Percentiles rank a stretch among this genome's conserved stretches.
phyloP scores from a whole-genome alignment of 495 filamentous ascomycete genomes.

The Penicillium parvum region DNA sequence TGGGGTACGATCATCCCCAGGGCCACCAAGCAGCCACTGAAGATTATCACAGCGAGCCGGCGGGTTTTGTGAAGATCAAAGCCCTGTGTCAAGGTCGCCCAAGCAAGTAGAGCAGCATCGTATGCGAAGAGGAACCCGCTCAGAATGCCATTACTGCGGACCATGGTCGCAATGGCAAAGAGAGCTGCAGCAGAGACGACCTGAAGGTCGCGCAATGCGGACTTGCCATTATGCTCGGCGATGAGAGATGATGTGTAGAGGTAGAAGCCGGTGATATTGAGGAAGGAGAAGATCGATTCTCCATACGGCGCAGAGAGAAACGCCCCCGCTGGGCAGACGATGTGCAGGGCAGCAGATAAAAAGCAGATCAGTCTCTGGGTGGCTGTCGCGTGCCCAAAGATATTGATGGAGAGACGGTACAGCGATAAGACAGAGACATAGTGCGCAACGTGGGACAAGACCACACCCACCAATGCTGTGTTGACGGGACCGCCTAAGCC shows the following conservation, averaged over 20 bases:
- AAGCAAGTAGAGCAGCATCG: conserved; percentile 43
- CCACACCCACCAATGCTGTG: conserved; percentile 51
- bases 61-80: conserved; percentile 25
- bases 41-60: conserved; percentile 50
- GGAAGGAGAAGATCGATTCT: conserved; percentile 73
- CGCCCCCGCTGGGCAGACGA: conserved; percentile 80
- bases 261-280: conserved; percentile 70
- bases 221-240: conserved; percentile 20
- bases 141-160: conserved; percentile 83
- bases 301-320: conserved; percentile 87
- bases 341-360: conserved; percentile 65
- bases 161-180: conserved; percentile 70
- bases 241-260: conserved; percentile 59
- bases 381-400: conserved; percentile 27
- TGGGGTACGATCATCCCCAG: conserved; percentile 69
- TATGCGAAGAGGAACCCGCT: conserved; percentile 70
- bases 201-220: conserved; percentile 36
- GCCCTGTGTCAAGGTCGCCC: conserved; percentile 27
- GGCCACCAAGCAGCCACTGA: conserved; percentile 64
- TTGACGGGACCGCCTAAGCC: conserved; percentile 18
- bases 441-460: conserved; percentile 68
- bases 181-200: conserved; percentile 56
- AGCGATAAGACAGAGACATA: conserved; percentile 68
- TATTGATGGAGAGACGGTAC: conserved; percentile 49
- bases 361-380: conserved; percentile 51